Conservation (phyloP, 495 filamentous ascomycete genomes). For the Clohesyomyces aquaticus region DNA sequence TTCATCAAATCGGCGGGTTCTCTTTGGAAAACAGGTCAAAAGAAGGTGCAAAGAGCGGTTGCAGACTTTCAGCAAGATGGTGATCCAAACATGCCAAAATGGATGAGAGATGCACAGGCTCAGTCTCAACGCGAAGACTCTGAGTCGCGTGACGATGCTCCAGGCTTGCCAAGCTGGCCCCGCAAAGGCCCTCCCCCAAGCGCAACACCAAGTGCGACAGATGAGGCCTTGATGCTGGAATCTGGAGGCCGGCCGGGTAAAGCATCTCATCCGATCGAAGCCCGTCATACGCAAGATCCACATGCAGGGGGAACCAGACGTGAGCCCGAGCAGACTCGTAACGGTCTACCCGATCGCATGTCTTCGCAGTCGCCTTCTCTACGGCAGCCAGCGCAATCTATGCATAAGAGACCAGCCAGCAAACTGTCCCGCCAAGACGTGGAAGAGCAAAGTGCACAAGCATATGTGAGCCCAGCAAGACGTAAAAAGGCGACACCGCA, state of each 20-base stretch:
- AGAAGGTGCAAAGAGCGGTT: conserved; percentile 92
- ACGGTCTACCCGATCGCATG: conserved; percentile 28
- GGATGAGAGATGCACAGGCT: conserved; percentile 76
- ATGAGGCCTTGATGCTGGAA: conserved; percentile 93
- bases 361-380: conserved; percentile 56
- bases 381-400: conserved; percentile 54
- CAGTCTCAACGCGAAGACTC: background rate
- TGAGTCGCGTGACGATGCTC: conserved; percentile 11
- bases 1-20: conserved; percentile 92
- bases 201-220: conserved; percentile 71
- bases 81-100: conserved; percentile 85
- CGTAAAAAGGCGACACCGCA: conserved; percentile 61
- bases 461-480: conserved; percentile 87
- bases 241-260: conserved; percentile 46
- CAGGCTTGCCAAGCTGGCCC: conserved; percentile 2
- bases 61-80: conserved; percentile 83
- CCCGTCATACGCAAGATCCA: conserved; percentile 5
- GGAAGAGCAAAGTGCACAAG: conserved; percentile 81
- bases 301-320: background rate
- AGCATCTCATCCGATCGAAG: conserved; percentile 7
- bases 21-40: conserved; percentile 90
- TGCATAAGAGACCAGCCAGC: conserved; percentile 31
- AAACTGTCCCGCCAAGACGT: conserved; percentile 69
- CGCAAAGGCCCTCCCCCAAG: conserved; percentile 23
- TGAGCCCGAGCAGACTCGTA: conserved; percentile 3